Evolutionary conservation across 225 moss, liverwort and hornwort genomes (phyloP), one percentile per base, ranked within the genome.

Genomic region (Takakia lepidozioides): DNA sequence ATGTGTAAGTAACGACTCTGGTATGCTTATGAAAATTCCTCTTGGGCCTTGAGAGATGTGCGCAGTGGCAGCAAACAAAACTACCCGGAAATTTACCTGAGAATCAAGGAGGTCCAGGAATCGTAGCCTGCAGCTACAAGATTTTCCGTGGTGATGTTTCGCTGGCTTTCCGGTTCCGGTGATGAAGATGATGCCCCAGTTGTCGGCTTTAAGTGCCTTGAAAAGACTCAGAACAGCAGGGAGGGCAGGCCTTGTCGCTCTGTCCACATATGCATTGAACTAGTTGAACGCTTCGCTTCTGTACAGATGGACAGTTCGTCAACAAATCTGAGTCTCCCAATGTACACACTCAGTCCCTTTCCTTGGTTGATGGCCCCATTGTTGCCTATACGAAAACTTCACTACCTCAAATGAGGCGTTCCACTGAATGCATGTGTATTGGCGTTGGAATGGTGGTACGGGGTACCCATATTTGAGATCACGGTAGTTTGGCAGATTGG

Each of bases 391-490:
- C 28, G 10, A 29, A n/a, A 52, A 52, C 1, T 2, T n/a, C n/a
- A n/a, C n/a, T n/a, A n/a, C n/a, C n/a, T n/a, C n/a, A n/a, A n/a
- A n/a, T n/a, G n/a, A n/a, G n/a, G n/a, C n/a, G n/a, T n/a, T n/a
- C n/a, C n/a, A n/a, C n/a, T 11, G 29, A n/a, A 29, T 5, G n/a
- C 2, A 29, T 10, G 5, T 1, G 15, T 19, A 16, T 16, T 5
- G 22, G 1, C 1, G 16, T 3, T 15, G n/a, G 29, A 4, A 29
- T 2, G 6, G 1, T 46, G n/a, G n/a, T n/a, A n/a, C n/a, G n/a
- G n/a, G n/a, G 45, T 71, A 95, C 93, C 93, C 93, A 32, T 82
- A 95, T 55, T 80, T 79, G 62, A 89, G 84, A 43, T 60, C 48
- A 18, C 61, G 61, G 29, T 95, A 95, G 52, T 95, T 89, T 4